Evolutionary conservation across 768 basidiomycete species (phyloP), one percentile per base, ranked within the genome.

Genomic region (Amanita inopinata): DNA sequence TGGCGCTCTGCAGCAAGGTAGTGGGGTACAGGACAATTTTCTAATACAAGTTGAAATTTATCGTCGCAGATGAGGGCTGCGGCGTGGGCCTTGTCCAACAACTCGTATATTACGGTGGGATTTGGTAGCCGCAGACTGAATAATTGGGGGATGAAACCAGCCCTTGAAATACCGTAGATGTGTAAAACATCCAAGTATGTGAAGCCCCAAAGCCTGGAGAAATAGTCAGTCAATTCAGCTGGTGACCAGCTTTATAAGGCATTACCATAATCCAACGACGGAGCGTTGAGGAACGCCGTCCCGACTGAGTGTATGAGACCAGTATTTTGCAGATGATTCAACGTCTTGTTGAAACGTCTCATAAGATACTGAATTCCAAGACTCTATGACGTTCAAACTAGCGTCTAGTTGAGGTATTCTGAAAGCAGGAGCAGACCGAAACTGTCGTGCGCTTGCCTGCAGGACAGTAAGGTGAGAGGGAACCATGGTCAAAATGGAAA

Each of bases 101-200:
- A 67, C 51, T 87, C 83, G 50, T 75, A 75, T 53, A 87, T 70
- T 31, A 87, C 76, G 22, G 65, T 65, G 32, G 83, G 78, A 50
- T 78, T 84, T 14, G 85, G 81, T 20, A 87, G 71, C n/a, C 80
- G 73, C 47, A 86, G 63, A 55, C 81, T 83, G 66, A 87, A 83
- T 11, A 87, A 59, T 49, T 87, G 84, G 0, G 85, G 85, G 48
- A 84, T 63, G 57, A 78, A 87, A 3, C 83, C 83, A 4, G 84
- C 85, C 53, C 83, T 68, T 10, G 81, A 78, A 46, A 88, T 62
- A 40, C 77, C 78, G 54, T 85, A 86, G 47, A 87, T 78, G 49
- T 83, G 79, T 15, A 87, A 61, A 23, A 79, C 71, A 56, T 88
- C 83, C 34, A 63, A 57, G 54, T 86, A 86, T 15, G 75, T 72